Percentiles rank a stretch among this genome's conserved stretches.
Conservation (phyloP, 2,329 filamentous ascomycete species). For the Aspergillus caelatus region DNA sequence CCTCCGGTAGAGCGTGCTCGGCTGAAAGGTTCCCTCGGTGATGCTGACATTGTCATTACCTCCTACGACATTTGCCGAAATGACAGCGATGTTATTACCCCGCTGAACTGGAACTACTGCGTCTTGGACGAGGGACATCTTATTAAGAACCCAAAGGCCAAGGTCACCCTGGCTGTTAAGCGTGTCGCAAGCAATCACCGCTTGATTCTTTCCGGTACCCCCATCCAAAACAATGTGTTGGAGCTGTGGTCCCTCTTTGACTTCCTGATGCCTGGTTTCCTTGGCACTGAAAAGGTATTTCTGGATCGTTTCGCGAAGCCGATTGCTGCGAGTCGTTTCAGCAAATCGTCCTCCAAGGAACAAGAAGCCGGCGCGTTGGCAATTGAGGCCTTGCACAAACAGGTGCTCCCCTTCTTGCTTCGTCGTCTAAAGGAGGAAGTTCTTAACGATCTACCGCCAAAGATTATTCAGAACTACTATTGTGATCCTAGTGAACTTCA, state of each 20-base stretch:
- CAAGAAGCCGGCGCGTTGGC: constrained; percentile 95
- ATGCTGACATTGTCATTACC: constrained; percentile 91
- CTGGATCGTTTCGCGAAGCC: constrained; percentile 92
- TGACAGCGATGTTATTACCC: constrained; percentile 80
- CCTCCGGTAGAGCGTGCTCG: constrained; percentile 77
- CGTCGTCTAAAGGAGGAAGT: constrained; percentile 98
- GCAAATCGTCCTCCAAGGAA: constrained; percentile 96
- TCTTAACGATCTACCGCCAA: constrained; percentile 90
- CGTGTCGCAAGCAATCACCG: constrained; percentile 87
- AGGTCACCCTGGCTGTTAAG: constrained; percentile 93
- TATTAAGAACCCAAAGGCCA: constrained; percentile 98
- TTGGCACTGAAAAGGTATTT: constrained; percentile 96
- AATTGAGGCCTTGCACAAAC: constrained; percentile 97
- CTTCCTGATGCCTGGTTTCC: constrained; percentile 97
- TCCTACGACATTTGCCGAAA: constrained; percentile 98
- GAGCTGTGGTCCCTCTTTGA: constrained; percentile 98
- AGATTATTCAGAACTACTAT: constrained; percentile 99
- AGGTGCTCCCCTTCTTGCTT: constrained; percentile 93
- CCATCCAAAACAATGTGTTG: constrained; percentile 96
- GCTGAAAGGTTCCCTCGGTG: constrained; percentile 68
- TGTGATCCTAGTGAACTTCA: constrained; percentile 96
- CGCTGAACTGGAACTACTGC: constrained; percentile 94
- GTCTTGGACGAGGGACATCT: constrained; percentile 96
- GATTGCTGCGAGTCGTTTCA: constrained; percentile 90
- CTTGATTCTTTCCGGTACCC: constrained; percentile 92